A percentile compares a stretch with the other conserved stretches of the same genome.
phyloP scores from a whole-genome alignment of 768 basidiomycete genomes.

The Agrocybe pediades region DNA sequence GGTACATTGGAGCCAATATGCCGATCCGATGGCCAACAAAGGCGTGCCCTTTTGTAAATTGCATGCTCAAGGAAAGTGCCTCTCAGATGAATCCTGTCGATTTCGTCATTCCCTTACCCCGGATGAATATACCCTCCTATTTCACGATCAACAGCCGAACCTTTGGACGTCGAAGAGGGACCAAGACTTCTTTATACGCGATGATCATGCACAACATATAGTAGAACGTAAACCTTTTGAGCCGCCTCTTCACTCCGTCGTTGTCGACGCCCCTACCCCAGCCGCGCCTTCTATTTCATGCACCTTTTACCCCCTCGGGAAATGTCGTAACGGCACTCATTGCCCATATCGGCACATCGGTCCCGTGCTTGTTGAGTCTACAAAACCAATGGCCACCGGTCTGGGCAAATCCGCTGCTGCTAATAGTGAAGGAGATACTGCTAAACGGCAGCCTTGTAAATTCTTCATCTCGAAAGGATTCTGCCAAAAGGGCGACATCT shows the following conservation, averaged over 20 bases:
- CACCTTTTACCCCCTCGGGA: slow-evolving; percentile 36
- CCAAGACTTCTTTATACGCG: no score
- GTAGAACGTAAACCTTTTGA: no score
- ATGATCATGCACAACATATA: no score
- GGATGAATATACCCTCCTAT: slow-evolving; percentile 39
- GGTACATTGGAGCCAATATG: slow-evolving; percentile 45
- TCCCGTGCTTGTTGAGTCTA: neutral
- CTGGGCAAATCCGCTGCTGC: neutral
- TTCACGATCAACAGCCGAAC: slow-evolving; percentile 38
- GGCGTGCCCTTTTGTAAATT: slow-evolving; percentile 40
- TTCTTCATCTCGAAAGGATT: slow-evolving; percentile 20
- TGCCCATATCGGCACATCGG: slow-evolving; percentile 32
- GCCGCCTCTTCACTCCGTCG: no score
- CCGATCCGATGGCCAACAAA: slow-evolving; percentile 37
- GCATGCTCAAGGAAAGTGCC: slow-evolving; percentile 37
- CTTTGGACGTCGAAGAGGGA: slow-evolving; percentile 24
- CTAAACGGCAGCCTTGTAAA: slow-evolving; percentile 21
- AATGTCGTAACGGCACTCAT: slow-evolving; percentile 37
- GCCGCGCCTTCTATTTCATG: slow-evolving; percentile 20
- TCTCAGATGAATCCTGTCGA: slow-evolving; percentile 29
- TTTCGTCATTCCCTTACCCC: slow-evolving; percentile 43
- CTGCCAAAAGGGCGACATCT: slow-evolving; percentile 21
- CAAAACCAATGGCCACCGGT: neutral
- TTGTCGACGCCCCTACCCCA: neutral
- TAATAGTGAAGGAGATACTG: neutral